phyloP scores from a whole-genome alignment of 208 protist genomes.

The Angomonas ambiguus region DNA sequence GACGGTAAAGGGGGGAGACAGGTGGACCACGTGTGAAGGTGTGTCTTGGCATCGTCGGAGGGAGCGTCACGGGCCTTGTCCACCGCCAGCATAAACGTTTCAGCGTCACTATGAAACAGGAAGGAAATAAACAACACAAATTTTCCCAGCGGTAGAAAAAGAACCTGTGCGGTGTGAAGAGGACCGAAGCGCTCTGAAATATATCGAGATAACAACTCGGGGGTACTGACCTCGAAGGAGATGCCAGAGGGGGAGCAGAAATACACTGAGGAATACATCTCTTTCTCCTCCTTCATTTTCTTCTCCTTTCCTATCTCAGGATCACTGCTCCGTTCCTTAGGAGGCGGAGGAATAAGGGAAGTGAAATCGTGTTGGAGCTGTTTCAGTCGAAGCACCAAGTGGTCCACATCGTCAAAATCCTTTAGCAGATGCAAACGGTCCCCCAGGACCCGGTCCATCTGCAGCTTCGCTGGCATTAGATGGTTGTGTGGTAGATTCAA shows the following conservation, averaged over 20 bases:
- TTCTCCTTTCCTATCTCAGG: no score
- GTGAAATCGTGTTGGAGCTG: not conserved
- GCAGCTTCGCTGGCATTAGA: conserved; percentile 44
- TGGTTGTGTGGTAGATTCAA: conserved; percentile 53
- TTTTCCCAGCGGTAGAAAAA: not conserved
- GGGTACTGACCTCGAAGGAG: not conserved
- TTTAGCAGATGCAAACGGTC: not conserved
- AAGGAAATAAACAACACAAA: conserved; percentile 25
- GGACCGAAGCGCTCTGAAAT: not conserved
- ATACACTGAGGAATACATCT: not conserved
- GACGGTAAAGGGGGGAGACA: not conserved
- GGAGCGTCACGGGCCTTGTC: not conserved
- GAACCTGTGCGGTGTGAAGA: not conserved
- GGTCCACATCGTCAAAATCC: not conserved
- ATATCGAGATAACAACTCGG: not conserved
- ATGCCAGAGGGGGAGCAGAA: not conserved
- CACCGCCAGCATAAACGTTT: conserved; percentile 13
- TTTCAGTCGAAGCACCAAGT: not conserved
- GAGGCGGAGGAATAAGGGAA: no score
- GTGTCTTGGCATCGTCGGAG: not conserved
- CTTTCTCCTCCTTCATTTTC: not conserved
- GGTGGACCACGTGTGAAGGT: not conserved
- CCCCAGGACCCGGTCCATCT: not conserved
- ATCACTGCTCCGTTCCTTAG: no score
- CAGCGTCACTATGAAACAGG: conserved; percentile 22